phyloP scores from a whole-genome alignment of 2,329 filamentous ascomycete species.

The Claviceps africana region DNA sequence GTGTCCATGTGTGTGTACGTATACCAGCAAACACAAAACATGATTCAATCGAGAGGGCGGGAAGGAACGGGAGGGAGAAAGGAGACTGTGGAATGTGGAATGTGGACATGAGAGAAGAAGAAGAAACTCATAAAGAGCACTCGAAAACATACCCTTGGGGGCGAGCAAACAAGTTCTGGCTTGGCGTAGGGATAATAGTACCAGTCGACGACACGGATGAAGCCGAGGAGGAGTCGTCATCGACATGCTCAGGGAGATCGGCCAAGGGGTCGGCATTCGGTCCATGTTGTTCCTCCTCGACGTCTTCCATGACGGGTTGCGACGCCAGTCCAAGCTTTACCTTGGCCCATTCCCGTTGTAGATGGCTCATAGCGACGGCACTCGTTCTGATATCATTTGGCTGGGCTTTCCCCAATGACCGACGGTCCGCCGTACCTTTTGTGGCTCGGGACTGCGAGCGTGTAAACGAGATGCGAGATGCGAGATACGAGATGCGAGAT shows the following conservation, averaged over 20 bases:
- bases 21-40: too few species aligned
- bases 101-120: too few species aligned
- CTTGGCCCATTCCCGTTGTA: slow-evolving; percentile 67
- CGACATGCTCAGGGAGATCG: slow-evolving; percentile 30
- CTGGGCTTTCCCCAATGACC: background rate
- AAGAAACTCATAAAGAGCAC: background rate
- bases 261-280: slow-evolving; percentile 24
- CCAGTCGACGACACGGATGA: slow-evolving; percentile 85
- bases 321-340: slow-evolving; percentile 50
- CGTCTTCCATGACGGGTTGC: slow-evolving; percentile 31
- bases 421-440: background rate
- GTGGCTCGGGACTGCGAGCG: background rate
- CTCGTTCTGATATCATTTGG: background rate
- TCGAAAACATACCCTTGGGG: slow-evolving; percentile 42
- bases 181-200: slow-evolving; percentile 71
- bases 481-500: too few species aligned
- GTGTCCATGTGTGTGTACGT: background rate
- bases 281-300: slow-evolving; percentile 36
- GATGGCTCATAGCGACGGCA: slow-evolving; percentile 54
- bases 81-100: too few species aligned
- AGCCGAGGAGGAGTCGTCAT: slow-evolving; percentile 57
- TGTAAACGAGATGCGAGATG: too few species aligned
- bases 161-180: slow-evolving; percentile 58
- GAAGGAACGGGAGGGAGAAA: too few species aligned
- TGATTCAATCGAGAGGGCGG: too few species aligned